Conservation (phyloP, 2,329 filamentous ascomycete genomes). For the Diaporthe caulivora region DNA sequence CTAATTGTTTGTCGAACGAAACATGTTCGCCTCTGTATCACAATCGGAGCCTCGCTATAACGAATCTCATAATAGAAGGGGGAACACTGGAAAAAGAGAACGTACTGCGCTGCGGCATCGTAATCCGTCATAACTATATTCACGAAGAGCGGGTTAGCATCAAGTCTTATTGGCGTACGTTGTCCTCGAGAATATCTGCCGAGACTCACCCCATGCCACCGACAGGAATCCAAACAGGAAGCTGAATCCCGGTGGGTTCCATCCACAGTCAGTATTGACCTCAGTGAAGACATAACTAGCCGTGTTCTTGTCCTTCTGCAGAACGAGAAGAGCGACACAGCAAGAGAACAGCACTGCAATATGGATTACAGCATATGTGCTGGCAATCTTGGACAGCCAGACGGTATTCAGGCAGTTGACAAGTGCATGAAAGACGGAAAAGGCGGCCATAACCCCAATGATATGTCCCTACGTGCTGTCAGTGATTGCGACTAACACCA, state of each 20-base stretch:
- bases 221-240: slow-evolving; percentile 68
- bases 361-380: slow-evolving; percentile 67
- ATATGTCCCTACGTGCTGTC: slow-evolving; percentile 49
- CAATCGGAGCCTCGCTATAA: no score
- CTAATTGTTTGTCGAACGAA: no score
- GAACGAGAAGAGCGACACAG: slow-evolving; percentile 61
- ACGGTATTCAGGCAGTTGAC: slow-evolving; percentile 67
- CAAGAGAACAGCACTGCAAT: slow-evolving; percentile 62
- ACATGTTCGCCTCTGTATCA: no score
- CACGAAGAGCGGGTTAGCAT: neutral
- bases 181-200: no score
- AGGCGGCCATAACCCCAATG: slow-evolving; percentile 65
- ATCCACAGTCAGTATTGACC: slow-evolving; percentile 61
- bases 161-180: accelerated
- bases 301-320: slow-evolving; percentile 61
- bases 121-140: slow-evolving; percentile 38
- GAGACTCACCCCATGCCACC: slow-evolving; percentile 62
- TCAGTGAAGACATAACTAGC: slow-evolving; percentile 66
- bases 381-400: slow-evolving; percentile 69
- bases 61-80: no score
- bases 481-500: neutral
- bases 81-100: no score
- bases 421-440: slow-evolving; percentile 61
- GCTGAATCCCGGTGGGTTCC: slow-evolving; percentile 64
- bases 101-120: slow-evolving; percentile 39